These are phyloP conservation scores for Ceratobasidium sp. DNA, from an alignment of 1,284 basidiomycete genomes.

Conservation along the genomic window DNA sequence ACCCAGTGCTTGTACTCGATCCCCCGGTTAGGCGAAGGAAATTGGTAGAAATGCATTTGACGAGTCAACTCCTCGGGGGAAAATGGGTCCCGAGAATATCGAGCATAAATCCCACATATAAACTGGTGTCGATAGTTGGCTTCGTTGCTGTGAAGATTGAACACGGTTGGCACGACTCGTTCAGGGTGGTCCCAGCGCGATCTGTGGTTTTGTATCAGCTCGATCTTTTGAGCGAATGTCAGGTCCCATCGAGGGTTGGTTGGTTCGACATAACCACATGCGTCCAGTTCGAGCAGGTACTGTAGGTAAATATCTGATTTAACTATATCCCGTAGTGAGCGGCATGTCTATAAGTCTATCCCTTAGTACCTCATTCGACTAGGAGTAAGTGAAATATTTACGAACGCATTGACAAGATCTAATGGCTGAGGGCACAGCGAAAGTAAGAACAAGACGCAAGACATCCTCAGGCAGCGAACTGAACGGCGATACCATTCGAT, in stretches of 20 bases:
- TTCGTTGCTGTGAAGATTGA: background rate
- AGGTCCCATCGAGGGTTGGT: constrained; percentile 20
- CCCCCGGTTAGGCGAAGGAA: background rate
- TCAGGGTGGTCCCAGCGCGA: background rate
- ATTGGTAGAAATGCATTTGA: constrained; percentile 6
- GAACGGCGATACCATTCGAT: too few species aligned
- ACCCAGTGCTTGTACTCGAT: background rate
- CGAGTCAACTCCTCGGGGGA: too few species aligned
- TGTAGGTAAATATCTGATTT: background rate
- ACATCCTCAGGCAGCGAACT: too few species aligned
- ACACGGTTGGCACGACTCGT: background rate
- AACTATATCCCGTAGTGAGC: constrained; percentile 12
- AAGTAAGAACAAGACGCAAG: too few species aligned
- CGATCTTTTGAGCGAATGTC: constrained; percentile 10
- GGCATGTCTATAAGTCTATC: constrained; percentile 30
- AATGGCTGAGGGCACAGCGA: too few species aligned
- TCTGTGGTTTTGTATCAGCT: background rate
- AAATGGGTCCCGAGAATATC: too few species aligned
- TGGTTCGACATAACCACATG: constrained; percentile 21
- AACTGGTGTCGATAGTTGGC: background rate
- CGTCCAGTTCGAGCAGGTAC: constrained; percentile 28
- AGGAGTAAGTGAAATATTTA: too few species aligned
- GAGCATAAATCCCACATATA: constrained; percentile 26
- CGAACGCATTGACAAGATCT: too few species aligned
- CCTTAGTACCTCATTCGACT: too few species aligned